Base-by-base conservation (phyloP, 495 filamentous ascomycete species). In the Hyaloscypha finlandica region DNA sequence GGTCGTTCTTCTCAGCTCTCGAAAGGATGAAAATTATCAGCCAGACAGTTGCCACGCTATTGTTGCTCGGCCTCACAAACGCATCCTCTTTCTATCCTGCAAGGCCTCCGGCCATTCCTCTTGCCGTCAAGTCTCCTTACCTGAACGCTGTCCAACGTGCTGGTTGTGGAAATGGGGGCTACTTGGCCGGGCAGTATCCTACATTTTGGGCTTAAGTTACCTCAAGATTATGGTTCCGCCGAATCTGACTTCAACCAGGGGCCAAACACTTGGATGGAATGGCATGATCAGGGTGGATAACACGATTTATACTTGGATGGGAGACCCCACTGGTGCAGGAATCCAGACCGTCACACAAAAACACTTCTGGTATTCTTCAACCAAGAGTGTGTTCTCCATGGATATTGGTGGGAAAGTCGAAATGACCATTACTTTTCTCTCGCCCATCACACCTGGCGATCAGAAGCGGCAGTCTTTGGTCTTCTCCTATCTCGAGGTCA, bases 371-470 rank as follows among this genome's bases (percentile, higher is more conserved):
- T 97, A 94, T 75, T 94, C 96, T 69, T 90, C 94, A 37, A 95
- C 92, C 1, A 89, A 87, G 14, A 98, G 92, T 60, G 93, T 91
- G 62, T 88, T 98, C 69, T 90, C 88, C 42, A 94, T 96, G 78
- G 81, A 81, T 29, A 87, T 97, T 25, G 86, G 75, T n/a, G 79
- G 84, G 2, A 81, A 85, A 53, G 80, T 90, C 55, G 83, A 89
- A 68, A 80, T 98, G 75, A 88, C 85, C 2, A 81, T 96, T 32
- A 92, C 91, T 0, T 97, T 97, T 74, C 81, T 96, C 37, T 93
- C 92, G 3, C 94, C 94, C 0, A 90, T 98, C 48, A 97, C 92
- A 29, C 90, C 93, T 2, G 88, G 89, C n/a, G 96, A 95, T 69
- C 88, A 93, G 66, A 83, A 89, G 67, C 85, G 93, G 61, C 94